Percentiles rank a stretch among this genome's conserved stretches.
phyloP scores from a whole-genome alignment of 768 basidiomycete species.

The Lentinula aciculospora region DNA sequence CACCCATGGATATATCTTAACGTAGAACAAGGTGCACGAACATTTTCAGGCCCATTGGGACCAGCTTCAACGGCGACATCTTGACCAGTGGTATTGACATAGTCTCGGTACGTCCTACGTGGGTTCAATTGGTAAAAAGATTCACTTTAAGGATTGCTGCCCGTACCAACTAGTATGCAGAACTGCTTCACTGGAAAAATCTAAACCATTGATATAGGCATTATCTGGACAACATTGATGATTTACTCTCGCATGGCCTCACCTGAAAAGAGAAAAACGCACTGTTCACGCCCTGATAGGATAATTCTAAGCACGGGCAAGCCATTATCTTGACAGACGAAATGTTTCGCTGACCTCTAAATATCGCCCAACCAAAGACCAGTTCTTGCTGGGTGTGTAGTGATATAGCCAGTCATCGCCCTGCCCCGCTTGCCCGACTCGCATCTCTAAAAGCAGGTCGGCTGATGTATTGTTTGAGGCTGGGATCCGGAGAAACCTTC shows the following conservation, averaged over 20 bases:
- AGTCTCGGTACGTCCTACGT: slow-evolving; percentile 32
- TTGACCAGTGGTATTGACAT: slow-evolving; percentile 30
- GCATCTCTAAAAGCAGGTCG: slow-evolving; percentile 27
- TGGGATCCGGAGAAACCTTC: slow-evolving; percentile 5
- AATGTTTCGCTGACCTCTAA: slow-evolving; percentile 21
- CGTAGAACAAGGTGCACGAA: slow-evolving; percentile 8
- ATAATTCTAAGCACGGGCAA: neutral
- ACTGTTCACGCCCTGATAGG: slow-evolving; percentile 29
- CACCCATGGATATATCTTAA: neutral
- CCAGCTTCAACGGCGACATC: slow-evolving; percentile 32
- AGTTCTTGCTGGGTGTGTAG: slow-evolving; percentile 22
- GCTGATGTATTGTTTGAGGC: slow-evolving; percentile 5
- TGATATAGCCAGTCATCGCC: slow-evolving; percentile 32
- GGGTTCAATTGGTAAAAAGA: neutral
- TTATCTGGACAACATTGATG: slow-evolving; percentile 19
- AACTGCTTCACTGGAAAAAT: slow-evolving; percentile 17
- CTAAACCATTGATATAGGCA: slow-evolving; percentile 31
- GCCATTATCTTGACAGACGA: neutral
- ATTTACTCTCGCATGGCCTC: neutral
- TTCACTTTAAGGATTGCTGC: neutral
- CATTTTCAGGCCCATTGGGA: slow-evolving; percentile 33
- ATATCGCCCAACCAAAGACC: slow-evolving; percentile 25
- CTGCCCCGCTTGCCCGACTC: slow-evolving; percentile 27
- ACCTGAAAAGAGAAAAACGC: neutral
- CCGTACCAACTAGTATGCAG: slow-evolving; percentile 23